Evolutionary conservation across 2,329 filamentous ascomycete genomes (phyloP), one percentile per base, ranked within the genome.

Genomic region (Arthrobotrys pseudoclavata): DNA sequence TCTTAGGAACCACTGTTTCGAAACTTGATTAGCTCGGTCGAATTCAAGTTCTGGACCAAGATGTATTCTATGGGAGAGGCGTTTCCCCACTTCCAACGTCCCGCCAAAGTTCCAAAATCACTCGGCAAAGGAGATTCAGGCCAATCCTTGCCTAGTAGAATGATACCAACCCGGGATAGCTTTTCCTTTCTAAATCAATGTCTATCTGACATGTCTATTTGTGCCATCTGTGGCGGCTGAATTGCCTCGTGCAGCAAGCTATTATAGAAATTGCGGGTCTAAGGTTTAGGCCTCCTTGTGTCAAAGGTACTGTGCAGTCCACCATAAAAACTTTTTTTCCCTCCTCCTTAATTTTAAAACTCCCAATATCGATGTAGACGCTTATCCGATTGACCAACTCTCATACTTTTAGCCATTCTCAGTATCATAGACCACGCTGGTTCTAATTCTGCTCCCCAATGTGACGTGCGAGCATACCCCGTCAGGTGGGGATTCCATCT

Each of bases 381-480:
- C 15, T 20, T 48, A 42, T 18, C 34, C 18, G 20, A 12, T 42
- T 20, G 15, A 18, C 7, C 26, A 31, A n/a, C 10, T 24, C 42
- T 24, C 50, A 52, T 22, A 42, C 37, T 22, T 64, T 71, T 40
- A 34, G 47, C 60, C 57, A 64, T 72, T 50, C 24, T 52, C 50
- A 15, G 47, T n/a, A 45, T 40, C 9, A 60, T 55, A 47, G 26
- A 29, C n/a, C 24, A 74, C 60, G 22, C 60, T 31, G 69, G 64
- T 29, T 13, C 53, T 50, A 40, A 68, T 34, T n/a, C 53, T 52
- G 42, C 50, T 52, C 42, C 50, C 60, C 5, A 47, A 26, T 50
- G 52, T 61, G 72, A 76, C 72, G 67, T 63, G 61, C 57, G 53
- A 48, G 72, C 64, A 70, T 69, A 66, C 57, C 72, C 66, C 52